phyloP scores from a whole-genome alignment of 371 early-diverging fungal genomes.

The Apophysomyces ossiformis region DNA sequence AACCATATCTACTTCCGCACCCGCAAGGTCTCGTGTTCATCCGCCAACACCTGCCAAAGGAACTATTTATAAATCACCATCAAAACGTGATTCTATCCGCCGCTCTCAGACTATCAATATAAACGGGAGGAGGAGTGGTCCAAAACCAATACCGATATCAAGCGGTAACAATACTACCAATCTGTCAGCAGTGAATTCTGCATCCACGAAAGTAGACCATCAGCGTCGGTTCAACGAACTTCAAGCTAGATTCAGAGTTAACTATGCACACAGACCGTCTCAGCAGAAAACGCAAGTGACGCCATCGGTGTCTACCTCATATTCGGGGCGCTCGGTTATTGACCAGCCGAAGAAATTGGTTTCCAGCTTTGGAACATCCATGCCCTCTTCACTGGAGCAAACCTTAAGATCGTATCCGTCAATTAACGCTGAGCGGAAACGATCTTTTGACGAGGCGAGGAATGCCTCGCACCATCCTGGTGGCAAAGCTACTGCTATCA shows the following conservation, averaged over 20 bases:
- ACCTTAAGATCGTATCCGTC: not conserved
- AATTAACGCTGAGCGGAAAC: conserved; percentile 1
- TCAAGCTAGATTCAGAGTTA: conserved; percentile 37
- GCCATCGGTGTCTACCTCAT: not conserved
- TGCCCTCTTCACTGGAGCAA: conserved; percentile 4
- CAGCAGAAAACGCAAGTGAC: not conserved
- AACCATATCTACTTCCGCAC: not conserved
- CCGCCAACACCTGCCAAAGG: not conserved
- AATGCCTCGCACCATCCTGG: conserved; percentile 1
- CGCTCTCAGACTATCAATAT: not conserved
- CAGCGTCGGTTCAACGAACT: conserved; percentile 34
- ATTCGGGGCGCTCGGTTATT: not conserved
- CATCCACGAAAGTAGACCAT: conserved; percentile 28
- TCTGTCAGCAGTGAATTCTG: not conserved
- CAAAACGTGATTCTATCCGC: not conserved
- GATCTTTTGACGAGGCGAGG: conserved; percentile 13
- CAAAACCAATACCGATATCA: conserved; percentile 7
- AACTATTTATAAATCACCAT: not conserved
- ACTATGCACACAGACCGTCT: conserved; percentile 32
- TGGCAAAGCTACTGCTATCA: not conserved
- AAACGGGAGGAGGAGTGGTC: not conserved
- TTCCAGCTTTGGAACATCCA: not conserved
- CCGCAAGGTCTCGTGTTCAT: conserved; percentile 5
- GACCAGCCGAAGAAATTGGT: not conserved
- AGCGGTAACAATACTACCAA: not conserved